These are phyloP conservation scores for Lactarius akahatsu DNA, from an alignment of 768 basidiomycete genomes.

Conservation along the genomic window DNA sequence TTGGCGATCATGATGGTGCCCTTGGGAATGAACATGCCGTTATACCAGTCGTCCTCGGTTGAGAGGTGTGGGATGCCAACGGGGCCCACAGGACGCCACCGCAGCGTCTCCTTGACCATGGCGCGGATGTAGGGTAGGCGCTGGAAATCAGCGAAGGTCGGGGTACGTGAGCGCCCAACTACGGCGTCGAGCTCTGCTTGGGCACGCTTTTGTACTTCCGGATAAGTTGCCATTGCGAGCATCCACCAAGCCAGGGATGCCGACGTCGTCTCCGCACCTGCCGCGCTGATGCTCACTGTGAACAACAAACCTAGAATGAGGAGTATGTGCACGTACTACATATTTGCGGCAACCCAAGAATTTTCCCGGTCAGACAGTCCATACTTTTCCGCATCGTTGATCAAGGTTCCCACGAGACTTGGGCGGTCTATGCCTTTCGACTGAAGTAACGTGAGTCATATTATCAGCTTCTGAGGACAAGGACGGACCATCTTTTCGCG, in stretches of 20 bases:
- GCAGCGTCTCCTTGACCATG: constrained; percentile 25
- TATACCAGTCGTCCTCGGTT: constrained; percentile 34
- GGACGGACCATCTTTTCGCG: constrained; percentile 3
- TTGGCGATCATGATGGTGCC: constrained; percentile 39
- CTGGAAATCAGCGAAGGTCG: constrained; percentile 18
- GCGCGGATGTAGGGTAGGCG: constrained; percentile 26
- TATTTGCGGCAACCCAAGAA: constrained; percentile 6
- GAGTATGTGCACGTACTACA: constrained; percentile 6
- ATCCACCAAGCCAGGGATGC: constrained; percentile 14
- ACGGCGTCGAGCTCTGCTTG: constrained; percentile 21
- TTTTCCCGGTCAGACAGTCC: constrained; percentile 6
- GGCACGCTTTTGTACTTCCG: constrained; percentile 6
- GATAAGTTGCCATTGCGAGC: constrained; percentile 16
- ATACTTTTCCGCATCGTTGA: background rate
- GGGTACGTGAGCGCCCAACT: constrained; percentile 18
- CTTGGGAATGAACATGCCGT: constrained; percentile 36
- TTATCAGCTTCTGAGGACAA: no score
- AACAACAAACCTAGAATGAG: background rate
- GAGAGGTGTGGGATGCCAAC: constrained; percentile 29
- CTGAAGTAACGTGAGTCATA: background rate
- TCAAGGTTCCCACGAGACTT: constrained; percentile 2
- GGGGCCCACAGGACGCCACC: constrained; percentile 10
- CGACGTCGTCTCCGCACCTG: constrained; percentile 8
- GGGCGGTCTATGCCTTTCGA: background rate
- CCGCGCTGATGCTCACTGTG: background rate